Base-by-base conservation (phyloP, 331 rosid species). In the Rosa hybrid region DNA sequence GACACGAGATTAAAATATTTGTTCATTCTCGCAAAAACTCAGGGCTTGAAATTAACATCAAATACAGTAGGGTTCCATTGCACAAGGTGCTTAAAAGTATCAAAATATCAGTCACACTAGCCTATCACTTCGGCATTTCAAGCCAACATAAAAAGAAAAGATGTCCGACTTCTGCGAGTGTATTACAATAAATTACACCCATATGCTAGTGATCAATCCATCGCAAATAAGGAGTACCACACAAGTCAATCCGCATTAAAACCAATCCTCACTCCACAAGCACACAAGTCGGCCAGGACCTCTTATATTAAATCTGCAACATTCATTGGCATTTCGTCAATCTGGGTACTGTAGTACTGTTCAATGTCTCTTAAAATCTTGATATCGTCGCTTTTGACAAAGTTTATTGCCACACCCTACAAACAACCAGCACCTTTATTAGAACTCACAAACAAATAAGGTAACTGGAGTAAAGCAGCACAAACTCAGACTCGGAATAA, bases 321-420 rank as follows among this genome's bases (percentile, higher is more conserved):
- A 72, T 93, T 95, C 99, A 95, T 95, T 0, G 99, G 99, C 99
- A 95, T 93, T 85, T 95, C 98, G 45, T 95, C 99, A 72, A 95
- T 95, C 90, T 95, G 98, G 8, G 99, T 95, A 83, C 99, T 93
- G 86, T 95, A 95, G 65, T 95, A 93, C 77, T 95, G 99, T 68
- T 93, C 98, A 9, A 93, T 95, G 80, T 95, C 99, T 86, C 99
- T 88, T 81, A 95, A 82, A 78, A 95, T 95, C 89, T 91, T 95
- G 83, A 95, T 95, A 76, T 95, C 99, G 60, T 95, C 99, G 17
- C 92, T 95, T 85, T 95, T 95, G 79, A 95, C 99, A 51, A 95
- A 95, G 89, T 95, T 95, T 57, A 95, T 93, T 0, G 99, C 99
- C 85, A 95, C 99, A 93, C 98, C 98, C 99, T 95, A 89, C 84